Evolutionary conservation across 495 filamentous ascomycete species (phyloP), one percentile per base, ranked within the genome.

Genomic region (Aspergillus bridgeri): DNA sequence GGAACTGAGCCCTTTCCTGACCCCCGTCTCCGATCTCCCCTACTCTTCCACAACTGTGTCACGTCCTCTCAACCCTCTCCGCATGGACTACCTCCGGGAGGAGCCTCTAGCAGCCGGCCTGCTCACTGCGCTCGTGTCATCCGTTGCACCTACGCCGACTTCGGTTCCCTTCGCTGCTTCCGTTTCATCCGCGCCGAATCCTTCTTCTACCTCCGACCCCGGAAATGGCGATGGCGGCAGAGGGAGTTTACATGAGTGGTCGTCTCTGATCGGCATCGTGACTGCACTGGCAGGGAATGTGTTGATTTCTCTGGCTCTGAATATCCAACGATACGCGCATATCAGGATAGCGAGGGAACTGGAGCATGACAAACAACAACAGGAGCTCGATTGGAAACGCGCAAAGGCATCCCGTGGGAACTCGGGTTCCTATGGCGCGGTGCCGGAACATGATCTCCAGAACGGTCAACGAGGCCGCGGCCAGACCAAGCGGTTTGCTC

Each of bases 271-370:
- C 64, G 94, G 94, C 63, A 97, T 98, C 64, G 70, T 92, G 48
- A 92, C 92, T 1, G 93, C 94, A 42, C 91, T 98, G 67, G 78
- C 83, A 48, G 94, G 94, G 33, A 98, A 97, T 69, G 79, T 96
- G 33, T 78, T 98, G 53, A 98, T 98, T 42, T 95, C 92, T 5
- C 81, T 98, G 53, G 94, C 94, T 15, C 88, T 98, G 56, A 98
- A 98, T 62, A 90, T 94, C 48, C 94, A 98, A 70, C 89, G 95
- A 52, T 97, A 97, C 69, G 92, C 92, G 18, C 94, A 98, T 68
- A 89, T 94, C 54, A 82, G 88, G 42, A 81, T 98, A 51, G 79
- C 83, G 18, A 69, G 76, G 56, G 83, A 87, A 69, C 82, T 79
- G 51, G 83, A 84, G 29, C 78, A 78, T 22, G 76, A 83, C 25